Percentiles rank a stretch among this genome's conserved stretches.
Conservation (phyloP, 176 grass and related monocot genomes). For the Eremochloa ophiuroides region DNA sequence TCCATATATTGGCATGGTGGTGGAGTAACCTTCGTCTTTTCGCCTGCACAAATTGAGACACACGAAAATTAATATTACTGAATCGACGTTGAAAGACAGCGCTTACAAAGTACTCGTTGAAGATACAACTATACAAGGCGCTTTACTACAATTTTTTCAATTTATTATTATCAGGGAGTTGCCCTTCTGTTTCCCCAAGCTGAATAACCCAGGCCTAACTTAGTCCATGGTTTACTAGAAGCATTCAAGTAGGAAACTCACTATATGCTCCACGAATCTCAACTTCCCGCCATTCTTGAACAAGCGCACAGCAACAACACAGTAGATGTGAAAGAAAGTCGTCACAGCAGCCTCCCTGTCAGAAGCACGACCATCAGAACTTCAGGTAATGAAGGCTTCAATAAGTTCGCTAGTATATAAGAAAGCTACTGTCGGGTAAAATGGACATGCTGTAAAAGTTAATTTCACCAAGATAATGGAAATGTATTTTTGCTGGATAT, state of each 20-base stretch:
- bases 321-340: slow-evolving; percentile 95
- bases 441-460: background rate
- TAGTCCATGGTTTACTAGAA: background rate
- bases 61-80: background rate
- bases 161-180: background rate
- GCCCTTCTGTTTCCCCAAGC: background rate
- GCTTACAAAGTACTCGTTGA: background rate
- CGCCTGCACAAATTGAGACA: slow-evolving; percentile 40
- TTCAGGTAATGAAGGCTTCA: background rate
- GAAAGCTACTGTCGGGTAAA: background rate
- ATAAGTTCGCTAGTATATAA: background rate
- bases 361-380: background rate
- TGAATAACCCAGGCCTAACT: background rate
- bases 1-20: slow-evolving; percentile 83
- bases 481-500: background rate
- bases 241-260: slow-evolving; percentile 20
- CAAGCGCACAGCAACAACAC: slow-evolving; percentile 94
- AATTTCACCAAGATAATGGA: background rate
- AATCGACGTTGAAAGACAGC: background rate
- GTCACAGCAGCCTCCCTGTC: slow-evolving; percentile 83
- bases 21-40: slow-evolving; percentile 63
- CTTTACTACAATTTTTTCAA: background rate
- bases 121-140: background rate
- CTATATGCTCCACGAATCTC: slow-evolving; percentile 71
- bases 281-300: slow-evolving; percentile 98